Evolutionary conservation across 164 flowering plant species (phyloP).

Genomic region (Macadamia tetraphylla): DNA sequence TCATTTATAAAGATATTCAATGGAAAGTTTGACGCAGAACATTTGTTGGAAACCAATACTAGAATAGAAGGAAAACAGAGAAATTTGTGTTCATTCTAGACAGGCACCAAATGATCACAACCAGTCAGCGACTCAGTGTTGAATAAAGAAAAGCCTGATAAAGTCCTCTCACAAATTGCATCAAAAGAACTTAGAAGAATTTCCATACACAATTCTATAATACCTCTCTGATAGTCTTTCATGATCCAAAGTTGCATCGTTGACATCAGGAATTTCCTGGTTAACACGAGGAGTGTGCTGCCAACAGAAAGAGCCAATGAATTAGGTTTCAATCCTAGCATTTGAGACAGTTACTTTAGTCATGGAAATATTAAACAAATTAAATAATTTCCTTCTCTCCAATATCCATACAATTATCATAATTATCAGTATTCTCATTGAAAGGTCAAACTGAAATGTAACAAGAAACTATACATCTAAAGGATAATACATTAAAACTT

Average conservation of each 20-base stretch:
- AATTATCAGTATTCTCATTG: neutral
- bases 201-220: neutral
- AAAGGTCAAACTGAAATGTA: neutral
- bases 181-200: neutral
- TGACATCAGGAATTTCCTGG: slow-evolving; percentile 69
- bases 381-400: neutral
- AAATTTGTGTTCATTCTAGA: too few relatives aligned
- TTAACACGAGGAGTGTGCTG: slow-evolving; percentile 91
- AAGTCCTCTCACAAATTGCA: neutral
- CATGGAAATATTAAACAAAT: neutral
- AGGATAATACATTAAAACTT: neutral
- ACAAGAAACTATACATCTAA: neutral
- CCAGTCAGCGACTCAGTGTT: too few relatives aligned
- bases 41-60: too few relatives aligned
- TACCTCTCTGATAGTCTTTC: slow-evolving; percentile 73
- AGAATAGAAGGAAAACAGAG: too few relatives aligned
- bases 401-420: neutral
- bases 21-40: too few relatives aligned
- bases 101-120: too few relatives aligned
- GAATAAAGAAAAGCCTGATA: neutral
- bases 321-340: neutral
- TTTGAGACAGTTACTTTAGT: too few relatives aligned
- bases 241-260: slow-evolving; percentile 81
- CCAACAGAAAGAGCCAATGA: slow-evolving; percentile 15
- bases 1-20: too few relatives aligned